Base-by-base conservation (phyloP, 352 stramenopile genomes). In the Thraustochytrium sp. region DNA sequence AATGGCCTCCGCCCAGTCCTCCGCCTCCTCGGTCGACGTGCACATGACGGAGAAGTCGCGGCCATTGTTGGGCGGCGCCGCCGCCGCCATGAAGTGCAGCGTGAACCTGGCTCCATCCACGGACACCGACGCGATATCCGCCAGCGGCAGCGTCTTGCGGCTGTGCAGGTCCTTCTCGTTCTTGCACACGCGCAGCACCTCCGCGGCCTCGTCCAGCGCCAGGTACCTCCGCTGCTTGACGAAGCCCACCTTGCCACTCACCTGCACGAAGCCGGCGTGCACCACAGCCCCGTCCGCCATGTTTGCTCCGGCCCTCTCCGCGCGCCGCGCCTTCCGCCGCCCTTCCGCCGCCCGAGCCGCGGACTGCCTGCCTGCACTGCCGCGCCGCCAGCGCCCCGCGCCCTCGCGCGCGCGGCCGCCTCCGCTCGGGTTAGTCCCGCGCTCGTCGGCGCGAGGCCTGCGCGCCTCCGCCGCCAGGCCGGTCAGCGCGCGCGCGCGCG, bases 161-260 rank as follows among this genome's bases (percentile, higher is more conserved):
- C n/a, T 63, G 9, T 18, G 9, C 3, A 80, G 18, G 31, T 68
- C 53, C 34, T 61, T 40, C 29, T 80, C 68, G 68, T 26, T 61
- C 23, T 34, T 23, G 5, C 68, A 61, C 13, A 80, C 29, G 26
- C 68, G 40, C 44, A 80, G 68, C 26, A n/a, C 46, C 46, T 72
- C 9, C 13, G 31, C 34, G 3, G n/a, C 65, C 13, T 63, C 42
- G 38, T 80, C 68, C 42, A 80, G 68, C 26, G 46, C 68, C 23
- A 80, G 37, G 51, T 38, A 80, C 1, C 68, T 13, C 31, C 31
- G 5, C 18, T 75, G 68, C 51, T 80, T 80, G 18, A 80, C 40
- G 18, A 80, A 9, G 5, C 68, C 68, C 34, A 80, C 5, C 34
- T 80, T 80, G 51, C 68, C 68, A n/a, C 63, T 63, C 46, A 44